phyloP scores from a whole-genome alignment of 345 rosid species.

The Ceriops zippeliana region DNA sequence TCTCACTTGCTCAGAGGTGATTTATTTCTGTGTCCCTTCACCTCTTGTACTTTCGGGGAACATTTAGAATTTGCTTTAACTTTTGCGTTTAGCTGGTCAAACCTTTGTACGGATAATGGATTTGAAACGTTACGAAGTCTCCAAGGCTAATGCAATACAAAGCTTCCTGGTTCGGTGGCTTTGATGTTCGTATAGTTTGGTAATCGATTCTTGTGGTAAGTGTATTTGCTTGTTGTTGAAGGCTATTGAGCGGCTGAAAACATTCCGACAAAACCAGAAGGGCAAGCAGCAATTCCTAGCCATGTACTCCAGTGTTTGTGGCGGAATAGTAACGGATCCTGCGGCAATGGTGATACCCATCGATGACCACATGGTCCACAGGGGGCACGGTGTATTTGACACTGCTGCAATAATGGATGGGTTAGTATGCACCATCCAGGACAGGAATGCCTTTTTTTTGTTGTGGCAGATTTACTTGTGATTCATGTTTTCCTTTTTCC shows the following conservation, averaged over 20 bases:
- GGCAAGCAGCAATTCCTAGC: constrained; percentile 63
- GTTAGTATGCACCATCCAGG: constrained; percentile 43
- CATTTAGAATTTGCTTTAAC: not conserved
- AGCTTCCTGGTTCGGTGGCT: not conserved
- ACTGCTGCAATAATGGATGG: constrained; percentile 77
- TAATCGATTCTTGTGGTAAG: not conserved
- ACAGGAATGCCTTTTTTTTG: no score
- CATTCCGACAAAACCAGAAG: constrained; percentile 33
- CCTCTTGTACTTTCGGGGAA: not conserved
- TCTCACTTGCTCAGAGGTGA: constrained; percentile 72
- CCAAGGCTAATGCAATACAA: not conserved
- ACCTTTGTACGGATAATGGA: not conserved
- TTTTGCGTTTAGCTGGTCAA: not conserved
- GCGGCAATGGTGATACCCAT: constrained; percentile 84
- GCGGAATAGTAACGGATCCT: constrained; percentile 75
- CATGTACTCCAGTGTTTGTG: constrained; percentile 84
- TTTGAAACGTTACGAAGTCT: not conserved
- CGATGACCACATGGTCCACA: constrained; percentile 94
- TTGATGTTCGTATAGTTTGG: not conserved
- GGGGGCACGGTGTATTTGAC: constrained; percentile 95
- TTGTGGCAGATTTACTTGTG: no score
- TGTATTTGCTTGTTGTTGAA: constrained; percentile 14
- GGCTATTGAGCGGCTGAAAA: constrained; percentile 63
- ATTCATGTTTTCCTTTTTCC: no score
- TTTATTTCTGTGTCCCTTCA: constrained; percentile 16